A percentile compares a stretch with the other conserved stretches of the same genome.
Evolutionary conservation across 2,329 filamentous ascomycete species (phyloP).

Genomic region (Pseudogymnoascus sp.): DNA sequence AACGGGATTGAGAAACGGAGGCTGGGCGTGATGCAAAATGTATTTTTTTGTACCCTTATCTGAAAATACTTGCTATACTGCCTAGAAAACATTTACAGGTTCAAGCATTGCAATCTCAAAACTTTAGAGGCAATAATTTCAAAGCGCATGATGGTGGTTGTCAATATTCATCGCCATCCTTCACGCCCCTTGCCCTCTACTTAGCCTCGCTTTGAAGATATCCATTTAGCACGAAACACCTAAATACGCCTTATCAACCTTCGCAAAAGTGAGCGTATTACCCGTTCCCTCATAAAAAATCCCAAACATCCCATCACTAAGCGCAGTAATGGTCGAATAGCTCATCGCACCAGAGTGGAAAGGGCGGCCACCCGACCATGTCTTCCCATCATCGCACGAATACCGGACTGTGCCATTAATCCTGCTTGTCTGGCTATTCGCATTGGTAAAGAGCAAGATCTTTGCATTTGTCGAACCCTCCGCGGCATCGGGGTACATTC

Average conservation of each 20-base stretch:
- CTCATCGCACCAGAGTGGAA: background rate
- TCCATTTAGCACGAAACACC: background rate
- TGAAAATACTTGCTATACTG: too few species aligned
- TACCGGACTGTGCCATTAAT: background rate
- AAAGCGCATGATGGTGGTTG: background rate
- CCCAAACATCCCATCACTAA: background rate
- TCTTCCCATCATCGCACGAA: constrained; percentile 4
- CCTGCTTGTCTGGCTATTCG: background rate
- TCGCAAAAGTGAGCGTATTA: background rate
- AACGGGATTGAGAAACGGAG: too few species aligned
- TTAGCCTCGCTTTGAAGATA: background rate
- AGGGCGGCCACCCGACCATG: background rate
- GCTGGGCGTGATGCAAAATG: too few species aligned
- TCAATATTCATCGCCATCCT: background rate
- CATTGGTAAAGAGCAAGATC: constrained; percentile 3
- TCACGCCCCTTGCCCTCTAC: background rate
- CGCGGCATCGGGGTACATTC: background rate
- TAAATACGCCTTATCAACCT: background rate
- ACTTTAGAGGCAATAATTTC: background rate
- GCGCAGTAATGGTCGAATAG: constrained; percentile 1
- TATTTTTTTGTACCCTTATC: too few species aligned
- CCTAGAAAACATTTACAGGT: background rate
- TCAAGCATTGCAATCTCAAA: background rate
- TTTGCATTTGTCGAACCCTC: background rate
- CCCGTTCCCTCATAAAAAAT: background rate